Evolutionary conservation across 202 grass and related monocot genomes (phyloP), one percentile per base, ranked within the genome.

Genomic region (Digitaria exilis): DNA sequence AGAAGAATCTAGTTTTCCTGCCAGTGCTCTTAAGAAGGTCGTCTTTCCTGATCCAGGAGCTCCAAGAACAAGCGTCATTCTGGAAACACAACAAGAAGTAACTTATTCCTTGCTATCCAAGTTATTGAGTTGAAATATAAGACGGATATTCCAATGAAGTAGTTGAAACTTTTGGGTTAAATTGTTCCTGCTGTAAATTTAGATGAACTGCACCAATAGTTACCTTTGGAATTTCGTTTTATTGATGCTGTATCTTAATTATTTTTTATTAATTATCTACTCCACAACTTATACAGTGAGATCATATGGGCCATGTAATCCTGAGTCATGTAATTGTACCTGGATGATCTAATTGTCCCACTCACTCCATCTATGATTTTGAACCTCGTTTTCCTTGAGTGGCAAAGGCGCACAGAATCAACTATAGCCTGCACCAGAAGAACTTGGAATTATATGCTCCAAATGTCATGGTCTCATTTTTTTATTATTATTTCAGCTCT

Each of bases 21-120:
- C 86, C 35, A 94, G 74, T 24, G 92, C 86, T 81, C 75, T 88
- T 59, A 94, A 50, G 18, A 91, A 78, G 0, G 92, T 94, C 13
- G 89, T 91, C 76, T 94, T 94, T 19, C 92, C 92, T 37, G 35
- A 37, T 37, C 35, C 35, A 37, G 35, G 35, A 5, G 35, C 35
- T 37, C 35, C 35, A 37, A 1, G 89, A 57, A 94, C 71, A 73
- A 94, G 87, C 56, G 92, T 94, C 92, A 94, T 91, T 84, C 92
- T 94, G 71, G 82, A 71, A 50, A 57, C 21, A 61, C 54, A 34
- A n/a, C n/a, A n/a, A n/a, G n/a, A n/a, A 66, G 26, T 14, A 69
- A 26, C 34, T 61, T 5, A 77, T 37, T 58, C 45, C 16, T 63
- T 16, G 21, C 3, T 41, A 65, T 76, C 59, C 5, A 63, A 29